These are phyloP conservation scores for Maudiozyma turicensis DNA, from an alignment of 805 yeast genomes.

Conservation along the genomic window DNA sequence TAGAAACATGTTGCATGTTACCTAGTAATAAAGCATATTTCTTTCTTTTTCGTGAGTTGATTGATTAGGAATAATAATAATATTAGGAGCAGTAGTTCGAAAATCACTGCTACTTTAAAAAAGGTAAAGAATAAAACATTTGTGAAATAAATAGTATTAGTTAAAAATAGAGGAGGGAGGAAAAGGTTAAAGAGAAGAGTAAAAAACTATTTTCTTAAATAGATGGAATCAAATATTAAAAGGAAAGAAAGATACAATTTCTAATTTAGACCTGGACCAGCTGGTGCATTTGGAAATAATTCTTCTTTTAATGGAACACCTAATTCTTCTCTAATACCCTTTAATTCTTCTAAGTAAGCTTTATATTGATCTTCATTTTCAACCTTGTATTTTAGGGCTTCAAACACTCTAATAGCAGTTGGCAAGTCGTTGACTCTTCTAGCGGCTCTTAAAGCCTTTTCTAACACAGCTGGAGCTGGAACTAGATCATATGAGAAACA, in stretches of 20 bases:
- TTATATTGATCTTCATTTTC: conserved; percentile 89
- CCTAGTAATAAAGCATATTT: too few relatives aligned
- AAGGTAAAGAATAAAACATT: too few relatives aligned
- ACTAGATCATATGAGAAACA: conserved; percentile 97
- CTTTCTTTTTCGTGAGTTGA: too few relatives aligned
- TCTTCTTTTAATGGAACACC: conserved; percentile 92
- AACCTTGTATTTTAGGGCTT: conserved; percentile 92
- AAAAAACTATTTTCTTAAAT: too few relatives aligned
- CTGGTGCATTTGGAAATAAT: conserved; percentile 41
- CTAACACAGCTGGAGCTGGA: conserved; percentile 94
- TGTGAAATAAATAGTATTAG: too few relatives aligned
- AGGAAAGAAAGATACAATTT: neutral
- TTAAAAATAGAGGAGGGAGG: too few relatives aligned
- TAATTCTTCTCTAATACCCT: conserved; percentile 81
- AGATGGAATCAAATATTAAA: neutral
- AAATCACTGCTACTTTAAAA: too few relatives aligned
- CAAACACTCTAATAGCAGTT: conserved; percentile 96
- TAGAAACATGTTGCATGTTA: too few relatives aligned
- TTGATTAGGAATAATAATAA: too few relatives aligned
- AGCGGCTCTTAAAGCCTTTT: conserved; percentile 92
- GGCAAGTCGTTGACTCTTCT: conserved; percentile 99
- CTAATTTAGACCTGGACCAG: conserved; percentile 4
- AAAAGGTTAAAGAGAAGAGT: too few relatives aligned
- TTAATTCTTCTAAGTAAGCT: conserved; percentile 91
- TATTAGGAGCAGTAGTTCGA: too few relatives aligned